Percentiles rank a stretch among this genome's conserved stretches.
Evolutionary conservation across 768 basidiomycete genomes (phyloP).

Genomic region (Cystofilobasidium ferigula): DNA sequence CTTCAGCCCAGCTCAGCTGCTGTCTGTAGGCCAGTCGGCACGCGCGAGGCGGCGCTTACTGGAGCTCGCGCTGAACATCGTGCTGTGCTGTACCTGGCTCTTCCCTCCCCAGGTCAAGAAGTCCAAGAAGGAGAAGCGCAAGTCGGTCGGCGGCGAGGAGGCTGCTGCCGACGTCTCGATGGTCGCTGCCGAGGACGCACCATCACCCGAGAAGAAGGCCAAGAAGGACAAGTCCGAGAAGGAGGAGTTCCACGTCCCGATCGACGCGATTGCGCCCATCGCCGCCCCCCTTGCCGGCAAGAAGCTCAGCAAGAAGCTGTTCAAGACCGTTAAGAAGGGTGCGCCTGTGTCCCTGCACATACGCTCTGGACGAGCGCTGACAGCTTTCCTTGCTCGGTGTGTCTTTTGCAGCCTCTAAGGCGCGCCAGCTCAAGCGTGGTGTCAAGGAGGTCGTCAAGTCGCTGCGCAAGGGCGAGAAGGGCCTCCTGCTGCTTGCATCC

Average conservation of each 20-base stretch:
- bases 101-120: slow-evolving; percentile 31
- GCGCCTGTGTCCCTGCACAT: slow-evolving; percentile 4
- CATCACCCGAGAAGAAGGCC: slow-evolving; percentile 35
- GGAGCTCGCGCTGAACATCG: too few species aligned
- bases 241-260: slow-evolving; percentile 54
- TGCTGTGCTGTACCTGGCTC: neutral
- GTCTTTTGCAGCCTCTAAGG: slow-evolving; percentile 62
- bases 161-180: slow-evolving; percentile 39
- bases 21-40: neutral
- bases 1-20: neutral
- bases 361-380: neutral
- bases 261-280: slow-evolving; percentile 83
- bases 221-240: slow-evolving; percentile 45
- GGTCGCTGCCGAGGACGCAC: slow-evolving; percentile 40
- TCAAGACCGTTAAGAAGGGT: slow-evolving; percentile 90
- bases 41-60: too few species aligned
- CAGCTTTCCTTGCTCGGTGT: slow-evolving; percentile 32
- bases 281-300: slow-evolving; percentile 85
- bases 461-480: slow-evolving; percentile 92
- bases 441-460: slow-evolving; percentile 99
- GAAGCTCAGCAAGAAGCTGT: slow-evolving; percentile 85
- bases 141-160: slow-evolving; percentile 29
- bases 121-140: slow-evolving; percentile 42
- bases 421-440: slow-evolving; percentile 88
- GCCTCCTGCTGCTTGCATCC: slow-evolving; percentile 81